Conservation (phyloP, 176 grass and related monocot species). For the Ananas comosus region DNA sequence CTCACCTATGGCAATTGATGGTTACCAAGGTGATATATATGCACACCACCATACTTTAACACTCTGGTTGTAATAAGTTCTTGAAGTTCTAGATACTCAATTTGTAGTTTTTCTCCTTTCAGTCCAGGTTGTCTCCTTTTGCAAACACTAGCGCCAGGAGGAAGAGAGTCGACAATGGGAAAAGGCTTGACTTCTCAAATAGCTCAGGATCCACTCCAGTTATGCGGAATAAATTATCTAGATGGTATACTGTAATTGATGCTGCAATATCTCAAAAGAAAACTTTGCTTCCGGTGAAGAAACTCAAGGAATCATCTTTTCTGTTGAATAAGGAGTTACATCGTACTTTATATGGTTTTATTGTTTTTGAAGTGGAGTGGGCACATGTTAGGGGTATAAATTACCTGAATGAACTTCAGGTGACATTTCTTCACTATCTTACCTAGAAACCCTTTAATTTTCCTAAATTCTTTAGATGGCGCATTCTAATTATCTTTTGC, state of each 20-base stretch:
- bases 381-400: constrained; percentile 75
- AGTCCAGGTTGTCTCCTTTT: constrained; percentile 88
- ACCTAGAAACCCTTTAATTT: not conserved
- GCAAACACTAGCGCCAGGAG: constrained; percentile 61
- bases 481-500: not conserved
- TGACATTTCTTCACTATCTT: constrained; percentile 15
- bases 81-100: not conserved
- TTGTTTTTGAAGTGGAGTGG: constrained; percentile 92
- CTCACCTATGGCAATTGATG: constrained; percentile 92
- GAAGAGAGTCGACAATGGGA: constrained; percentile 50
- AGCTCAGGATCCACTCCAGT: constrained; percentile 32
- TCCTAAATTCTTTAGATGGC: too few relatives aligned
- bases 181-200: constrained; percentile 42
- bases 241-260: constrained; percentile 85
- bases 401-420: constrained; percentile 98
- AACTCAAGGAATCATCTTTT: constrained; percentile 52
- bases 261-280: constrained; percentile 67
- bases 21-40: constrained; percentile 60
- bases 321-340: constrained; percentile 78
- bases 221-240: constrained; percentile 37
- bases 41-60: constrained; percentile 11
- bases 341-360: constrained; percentile 84
- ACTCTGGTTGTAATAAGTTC: constrained; percentile 1
- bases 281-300: constrained; percentile 62
- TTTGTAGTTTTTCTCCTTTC: constrained; percentile 23